A percentile compares a stretch with the other conserved stretches of the same genome.
These are phyloP conservation scores for Talaromyces adpressus DNA, from an alignment of 495 filamentous ascomycete genomes.

Conservation along the genomic window DNA sequence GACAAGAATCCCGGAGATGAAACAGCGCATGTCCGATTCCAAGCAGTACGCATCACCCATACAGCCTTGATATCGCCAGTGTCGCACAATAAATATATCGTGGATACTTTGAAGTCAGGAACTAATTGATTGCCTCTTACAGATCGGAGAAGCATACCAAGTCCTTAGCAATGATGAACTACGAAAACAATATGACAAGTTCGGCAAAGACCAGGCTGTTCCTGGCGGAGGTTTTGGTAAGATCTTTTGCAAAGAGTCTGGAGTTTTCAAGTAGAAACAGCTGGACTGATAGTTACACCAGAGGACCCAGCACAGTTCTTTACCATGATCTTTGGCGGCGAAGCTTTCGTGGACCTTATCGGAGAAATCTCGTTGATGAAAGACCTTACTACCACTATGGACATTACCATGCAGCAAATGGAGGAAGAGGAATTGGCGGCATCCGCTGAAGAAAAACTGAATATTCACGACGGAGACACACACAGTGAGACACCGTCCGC, in stretches of 20 bases:
- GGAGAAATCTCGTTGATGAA: slow-evolving; percentile 91
- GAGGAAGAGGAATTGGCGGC: slow-evolving; percentile 54
- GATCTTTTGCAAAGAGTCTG: slow-evolving; percentile 10
- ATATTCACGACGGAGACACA: slow-evolving; percentile 36
- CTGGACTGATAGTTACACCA: slow-evolving; percentile 16
- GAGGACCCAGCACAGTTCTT: slow-evolving; percentile 98
- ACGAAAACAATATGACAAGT: slow-evolving; percentile 89
- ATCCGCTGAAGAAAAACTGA: slow-evolving; percentile 41
- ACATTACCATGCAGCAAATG: slow-evolving; percentile 72
- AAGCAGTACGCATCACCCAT: slow-evolving; percentile 50
- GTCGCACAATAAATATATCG: background rate
- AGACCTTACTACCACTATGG: slow-evolving; percentile 83
- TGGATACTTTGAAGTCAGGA: background rate
- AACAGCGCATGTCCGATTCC: slow-evolving; percentile 87
- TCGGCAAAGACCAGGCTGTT: slow-evolving; percentile 86
- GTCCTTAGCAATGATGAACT: slow-evolving; percentile 83
- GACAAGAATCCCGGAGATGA: slow-evolving; percentile 99
- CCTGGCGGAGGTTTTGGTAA: slow-evolving; percentile 82
- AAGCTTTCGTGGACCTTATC: slow-evolving; percentile 88
- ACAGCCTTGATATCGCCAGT: background rate
- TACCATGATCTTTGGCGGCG: slow-evolving; percentile 94
- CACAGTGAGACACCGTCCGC: slow-evolving; percentile 23
- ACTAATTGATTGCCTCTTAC: background rate
- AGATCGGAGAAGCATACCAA: slow-evolving; percentile 97
- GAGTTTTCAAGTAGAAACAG: background rate